phyloP scores from a whole-genome alignment of 177 flowering plant species.

The Vitis hybrid region DNA sequence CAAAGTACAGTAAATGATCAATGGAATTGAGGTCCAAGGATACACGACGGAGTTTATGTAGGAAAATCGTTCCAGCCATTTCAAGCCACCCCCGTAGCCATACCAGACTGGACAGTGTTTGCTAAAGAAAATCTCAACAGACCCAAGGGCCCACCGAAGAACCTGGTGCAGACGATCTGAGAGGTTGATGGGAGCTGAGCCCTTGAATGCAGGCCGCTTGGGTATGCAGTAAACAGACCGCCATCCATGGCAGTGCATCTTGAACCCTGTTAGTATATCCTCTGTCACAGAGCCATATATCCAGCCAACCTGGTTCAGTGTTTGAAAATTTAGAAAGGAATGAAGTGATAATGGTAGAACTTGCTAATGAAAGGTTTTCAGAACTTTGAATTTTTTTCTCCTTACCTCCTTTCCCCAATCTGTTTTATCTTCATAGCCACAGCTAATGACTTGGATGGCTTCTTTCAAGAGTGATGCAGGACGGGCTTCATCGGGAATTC shows the following conservation, averaged over 20 bases:
- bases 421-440: slow-evolving; percentile 55
- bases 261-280: slow-evolving; percentile 63
- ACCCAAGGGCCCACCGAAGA: slow-evolving; percentile 71
- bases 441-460: slow-evolving; percentile 56
- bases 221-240: slow-evolving; percentile 72
- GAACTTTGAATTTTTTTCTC: neutral
- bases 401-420: slow-evolving; percentile 62
- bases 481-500: slow-evolving; percentile 22
- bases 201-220: slow-evolving; percentile 62
- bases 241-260: slow-evolving; percentile 78
- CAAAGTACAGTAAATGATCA: slow-evolving; percentile 53
- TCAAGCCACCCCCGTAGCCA: slow-evolving; percentile 61
- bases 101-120: slow-evolving; percentile 68
- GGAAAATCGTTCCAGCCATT: slow-evolving; percentile 59
- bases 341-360: neutral
- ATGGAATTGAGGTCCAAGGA: slow-evolving; percentile 58
- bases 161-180: slow-evolving; percentile 64
- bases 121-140: slow-evolving; percentile 62
- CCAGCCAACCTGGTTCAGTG: slow-evolving; percentile 56
- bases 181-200: slow-evolving; percentile 63
- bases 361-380: neutral
- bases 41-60: slow-evolving; percentile 62
- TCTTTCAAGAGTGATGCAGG: slow-evolving; percentile 41
- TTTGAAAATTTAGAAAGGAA: neutral
- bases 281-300: slow-evolving; percentile 69